These are phyloP conservation scores for Gonapodya sp. DNA, from an alignment of 192 early-diverging fungal genomes.

Conservation along the genomic window DNA sequence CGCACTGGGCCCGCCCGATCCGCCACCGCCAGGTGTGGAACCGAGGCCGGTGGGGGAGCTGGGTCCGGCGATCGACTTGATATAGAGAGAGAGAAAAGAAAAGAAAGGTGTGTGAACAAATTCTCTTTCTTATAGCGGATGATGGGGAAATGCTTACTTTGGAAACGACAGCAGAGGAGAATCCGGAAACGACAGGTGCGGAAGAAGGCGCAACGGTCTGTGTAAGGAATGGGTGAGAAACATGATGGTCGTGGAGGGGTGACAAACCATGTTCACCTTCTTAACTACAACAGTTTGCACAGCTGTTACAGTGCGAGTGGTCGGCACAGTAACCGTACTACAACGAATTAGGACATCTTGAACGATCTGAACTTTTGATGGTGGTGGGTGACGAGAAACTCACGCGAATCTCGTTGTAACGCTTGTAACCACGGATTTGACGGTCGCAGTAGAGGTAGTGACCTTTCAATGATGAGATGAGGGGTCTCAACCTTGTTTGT, in stretches of 20 bases:
- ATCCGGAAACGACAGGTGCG: background rate
- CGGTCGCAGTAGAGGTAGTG: background rate
- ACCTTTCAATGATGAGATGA: no score
- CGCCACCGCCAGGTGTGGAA: background rate
- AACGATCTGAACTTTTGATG: no score
- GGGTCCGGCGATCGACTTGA: background rate
- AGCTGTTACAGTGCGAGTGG: background rate
- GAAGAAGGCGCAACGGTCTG: no score
- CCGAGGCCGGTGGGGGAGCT: background rate
- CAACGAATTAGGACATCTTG: no score
- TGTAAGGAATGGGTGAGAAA: no score
- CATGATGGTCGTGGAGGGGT: no score
- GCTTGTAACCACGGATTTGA: background rate
- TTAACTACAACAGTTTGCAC: background rate
- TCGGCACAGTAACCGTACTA: background rate
- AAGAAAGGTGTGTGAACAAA: background rate
- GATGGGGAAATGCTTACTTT: background rate
- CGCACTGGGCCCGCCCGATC: background rate
- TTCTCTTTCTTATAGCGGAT: no score
- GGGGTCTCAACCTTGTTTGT: no score
- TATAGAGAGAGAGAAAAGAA: background rate
- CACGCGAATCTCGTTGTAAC: background rate
- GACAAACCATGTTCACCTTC: no score
- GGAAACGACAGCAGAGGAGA: background rate
- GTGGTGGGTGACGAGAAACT: background rate